Evolutionary conservation across 2,329 filamentous ascomycete species (phyloP), one percentile per base, ranked within the genome.

Genomic region (Fusarium penzigii): DNA sequence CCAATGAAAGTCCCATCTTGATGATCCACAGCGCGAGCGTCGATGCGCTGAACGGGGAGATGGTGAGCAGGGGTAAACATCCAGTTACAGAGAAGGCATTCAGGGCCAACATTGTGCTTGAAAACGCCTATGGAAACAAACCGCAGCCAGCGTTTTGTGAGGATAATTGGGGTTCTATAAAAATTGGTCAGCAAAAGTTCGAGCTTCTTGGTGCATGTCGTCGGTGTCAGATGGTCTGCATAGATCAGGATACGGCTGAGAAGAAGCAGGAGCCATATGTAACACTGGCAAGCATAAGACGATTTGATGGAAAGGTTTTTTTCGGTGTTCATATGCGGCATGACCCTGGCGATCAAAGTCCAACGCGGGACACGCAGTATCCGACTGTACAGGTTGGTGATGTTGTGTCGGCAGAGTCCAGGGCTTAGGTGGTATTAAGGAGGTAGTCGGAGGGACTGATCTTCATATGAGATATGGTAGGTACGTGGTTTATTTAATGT

Each of bases 171-270:
- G 76, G 75, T 12, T 78, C 72, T 14, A 64, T 96, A 39, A 77
- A 73, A 9, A 88, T 97, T 51, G 89, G 88, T 2, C 61, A 70
- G 2, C 79, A 86, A 52, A 70, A 73, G 10, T 89, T 90, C 63
- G 78, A 88, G 55, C 83, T 95, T 64, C 74, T 97, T 5, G 93
- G 92, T 1, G 83, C 89, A 3, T 99, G 94, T 65, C 83, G 91
- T 54, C 79, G 94, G 53, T 99, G 94, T 63, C 92, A 96, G 69
- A 97, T 99, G 92, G 88, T 99, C 10, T 97, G 93, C 68, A 84
- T 97, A 42, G 87, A 99, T 65, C 94, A 97, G 69, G 77, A 85
- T 43, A 96, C 88, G 12, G 92, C 86, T 0, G 79, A 85, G 57
- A 89, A 85, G 68, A 84, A 86, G 57, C 85, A 91, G 57, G 94